phyloP scores from a whole-genome alignment of 2,329 filamentous ascomycete genomes.

The Scopulariopsis brevicaulis region DNA sequence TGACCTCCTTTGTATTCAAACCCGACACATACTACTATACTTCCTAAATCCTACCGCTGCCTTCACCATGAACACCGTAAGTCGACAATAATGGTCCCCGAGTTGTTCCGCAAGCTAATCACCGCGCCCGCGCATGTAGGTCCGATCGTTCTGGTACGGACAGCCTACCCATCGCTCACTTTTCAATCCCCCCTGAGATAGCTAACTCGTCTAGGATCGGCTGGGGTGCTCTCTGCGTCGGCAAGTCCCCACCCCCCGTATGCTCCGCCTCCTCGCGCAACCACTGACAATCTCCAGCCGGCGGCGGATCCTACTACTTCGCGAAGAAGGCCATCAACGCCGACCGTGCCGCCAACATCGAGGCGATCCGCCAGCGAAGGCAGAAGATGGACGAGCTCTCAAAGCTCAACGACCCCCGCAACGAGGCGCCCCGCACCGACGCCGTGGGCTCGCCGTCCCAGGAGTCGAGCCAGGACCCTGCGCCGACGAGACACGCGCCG shows the following conservation, averaged over 20 bases:
- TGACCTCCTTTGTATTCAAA: neutral
- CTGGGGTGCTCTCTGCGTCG: slow-evolving; percentile 80
- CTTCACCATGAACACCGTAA: slow-evolving; percentile 43
- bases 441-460: slow-evolving; percentile 52
- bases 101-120: slow-evolving; percentile 11
- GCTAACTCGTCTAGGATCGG: slow-evolving; percentile 52
- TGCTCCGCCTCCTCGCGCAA: neutral
- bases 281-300: slow-evolving; percentile 42
- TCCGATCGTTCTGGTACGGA: slow-evolving; percentile 55
- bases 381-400: slow-evolving; percentile 25
- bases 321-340: slow-evolving; percentile 92
- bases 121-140: slow-evolving; percentile 22
- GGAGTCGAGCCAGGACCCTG: slow-evolving; percentile 69
- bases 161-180: slow-evolving; percentile 5
- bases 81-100: slow-evolving; percentile 11
- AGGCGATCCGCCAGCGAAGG: slow-evolving; percentile 55
- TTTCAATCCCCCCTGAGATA: slow-evolving; percentile 1
- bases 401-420: slow-evolving; percentile 18
- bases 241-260: slow-evolving; percentile 32
- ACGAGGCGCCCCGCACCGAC: slow-evolving; percentile 44
- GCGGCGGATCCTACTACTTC: slow-evolving; percentile 88
- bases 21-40: neutral
- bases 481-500: slow-evolving; percentile 71
- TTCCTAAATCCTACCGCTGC: slow-evolving; percentile 3
- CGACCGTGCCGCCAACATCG: slow-evolving; percentile 63